Evolutionary conservation across 441 rosid species (phyloP), one percentile per base, ranked within the genome.

Genomic region (Syzygium malaccense): DNA sequence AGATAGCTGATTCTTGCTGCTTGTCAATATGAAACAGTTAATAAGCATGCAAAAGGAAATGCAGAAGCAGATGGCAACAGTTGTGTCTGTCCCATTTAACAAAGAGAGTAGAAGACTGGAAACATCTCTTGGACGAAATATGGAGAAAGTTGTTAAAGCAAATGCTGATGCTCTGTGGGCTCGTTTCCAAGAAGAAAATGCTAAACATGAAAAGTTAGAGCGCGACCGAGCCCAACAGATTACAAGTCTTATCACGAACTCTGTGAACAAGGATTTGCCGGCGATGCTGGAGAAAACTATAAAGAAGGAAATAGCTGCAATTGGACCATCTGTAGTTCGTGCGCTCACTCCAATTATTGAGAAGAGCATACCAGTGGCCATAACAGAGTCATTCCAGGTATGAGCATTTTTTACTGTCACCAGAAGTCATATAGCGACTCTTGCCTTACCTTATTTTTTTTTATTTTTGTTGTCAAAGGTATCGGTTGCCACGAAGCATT

Each of bases 61-160:
- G 91, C 93, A 93, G 91, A 93, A 91, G 92, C 95, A 93, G 88
- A 89, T 94, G 93, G 87, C 91, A 85, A 87, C 86, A 28, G 87
- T 91, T 32, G 90, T 92, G 86, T 91, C 92, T 85, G 92, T 68
- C 41, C 92, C 94, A 45, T 89, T 94, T 87, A 93, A 86, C 90
- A 93, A 90, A 90, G 95, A 94, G 91, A 94, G 95, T 64, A 93
- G 91, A 90, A 91, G 95, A 87, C 88, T 94, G 87, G 95, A 94
- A 89, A 87, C 90, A 87, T 94, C 94, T 78, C 88, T 94, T 88
- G 95, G 93, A 58, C 91, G 94, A 86, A 93, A 86, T 87, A 87
- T 93, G 90, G 94, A 92, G 89, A 94, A 91, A 87, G 86, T 90
- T 86, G 90, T 93, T 18, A 94, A 94, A 92, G 93, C 93, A 20